These are phyloP conservation scores for Rutstroemia sp. DNA, from an alignment of 2,329 filamentous ascomycete genomes.

Conservation along the genomic window DNA sequence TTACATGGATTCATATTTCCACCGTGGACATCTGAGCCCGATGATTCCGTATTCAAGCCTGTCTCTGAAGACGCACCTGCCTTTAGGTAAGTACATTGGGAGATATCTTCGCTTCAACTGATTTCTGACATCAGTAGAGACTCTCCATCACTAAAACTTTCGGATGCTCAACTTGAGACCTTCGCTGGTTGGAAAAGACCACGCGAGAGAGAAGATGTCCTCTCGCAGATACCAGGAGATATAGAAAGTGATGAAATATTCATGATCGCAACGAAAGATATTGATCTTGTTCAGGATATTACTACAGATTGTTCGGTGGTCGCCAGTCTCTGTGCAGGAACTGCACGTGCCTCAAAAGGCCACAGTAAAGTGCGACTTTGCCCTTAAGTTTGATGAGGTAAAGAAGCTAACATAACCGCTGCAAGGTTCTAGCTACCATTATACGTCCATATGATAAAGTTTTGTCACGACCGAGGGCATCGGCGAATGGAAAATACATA, in stretches of 20 bases:
- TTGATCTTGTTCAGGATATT: conserved; percentile 90
- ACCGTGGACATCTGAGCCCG: conserved; percentile 67
- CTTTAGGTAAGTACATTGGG: conserved; percentile 47
- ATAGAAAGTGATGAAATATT: conserved; percentile 33
- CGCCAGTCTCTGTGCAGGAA: conserved; percentile 81
- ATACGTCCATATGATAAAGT: conserved; percentile 68
- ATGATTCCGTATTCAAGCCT: conserved; percentile 52
- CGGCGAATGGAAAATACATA: conserved; percentile 80
- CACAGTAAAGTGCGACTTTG: conserved; percentile 52
- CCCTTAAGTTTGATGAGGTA: neutral
- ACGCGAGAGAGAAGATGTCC: conserved; percentile 47
- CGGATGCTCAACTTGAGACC: conserved; percentile 63
- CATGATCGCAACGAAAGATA: conserved; percentile 50
- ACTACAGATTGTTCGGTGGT: conserved; percentile 97
- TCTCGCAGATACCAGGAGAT: neutral
- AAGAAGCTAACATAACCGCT: conserved; percentile 4
- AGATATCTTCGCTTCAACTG: too few species aligned
- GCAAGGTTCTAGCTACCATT: conserved; percentile 60
- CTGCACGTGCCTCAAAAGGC: conserved; percentile 61
- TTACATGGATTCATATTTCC: conserved; percentile 80
- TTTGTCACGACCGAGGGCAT: conserved; percentile 51
- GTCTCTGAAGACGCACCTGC: conserved; percentile 34
- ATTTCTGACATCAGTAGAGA: conserved; percentile 48
- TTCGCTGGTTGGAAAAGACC: conserved; percentile 82
- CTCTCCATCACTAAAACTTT: conserved; percentile 61